Conservation (phyloP, 2,329 filamentous ascomycete genomes). For the Claviceps pazoutovae region DNA sequence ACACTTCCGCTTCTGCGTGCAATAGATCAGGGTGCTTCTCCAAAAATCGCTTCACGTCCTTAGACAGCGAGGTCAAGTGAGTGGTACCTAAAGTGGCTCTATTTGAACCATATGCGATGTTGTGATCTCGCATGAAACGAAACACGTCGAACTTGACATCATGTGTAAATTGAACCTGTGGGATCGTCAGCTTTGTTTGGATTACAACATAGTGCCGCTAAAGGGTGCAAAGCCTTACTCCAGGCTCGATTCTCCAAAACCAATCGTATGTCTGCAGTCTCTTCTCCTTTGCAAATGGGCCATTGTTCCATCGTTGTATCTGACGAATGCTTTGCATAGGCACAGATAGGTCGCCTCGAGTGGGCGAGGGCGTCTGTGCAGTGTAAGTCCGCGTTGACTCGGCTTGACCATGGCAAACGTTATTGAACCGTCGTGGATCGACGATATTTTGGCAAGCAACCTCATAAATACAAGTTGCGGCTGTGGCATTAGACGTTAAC, state of each 20-base stretch:
- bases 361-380: constrained; percentile 1
- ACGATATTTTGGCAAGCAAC: constrained; percentile 63
- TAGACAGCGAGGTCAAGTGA: constrained; percentile 29
- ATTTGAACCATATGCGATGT: constrained; percentile 62
- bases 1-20: constrained; percentile 32
- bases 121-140: constrained; percentile 70
- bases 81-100: constrained; percentile 33
- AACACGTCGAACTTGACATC: constrained; percentile 74
- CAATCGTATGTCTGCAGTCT: constrained; percentile 47
- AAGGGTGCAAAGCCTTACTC: constrained; percentile 27
- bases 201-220: neutral
- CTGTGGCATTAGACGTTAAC: constrained; percentile 52
- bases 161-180: constrained; percentile 38
- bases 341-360: constrained; percentile 36
- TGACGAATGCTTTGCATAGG: constrained; percentile 51
- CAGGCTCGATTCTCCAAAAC: constrained; percentile 48
- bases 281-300: constrained; percentile 67
- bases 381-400: constrained; percentile 1
- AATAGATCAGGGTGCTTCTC: constrained; percentile 28
- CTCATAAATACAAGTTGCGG: constrained; percentile 58
- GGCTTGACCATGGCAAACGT: neutral
- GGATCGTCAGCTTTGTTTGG: neutral
- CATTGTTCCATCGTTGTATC: constrained; percentile 73
- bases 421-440: constrained; percentile 24
- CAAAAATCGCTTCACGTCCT: constrained; percentile 31